These are phyloP conservation scores for Russula dissimulans DNA, from an alignment of 768 basidiomycete species.

Conservation along the genomic window DNA sequence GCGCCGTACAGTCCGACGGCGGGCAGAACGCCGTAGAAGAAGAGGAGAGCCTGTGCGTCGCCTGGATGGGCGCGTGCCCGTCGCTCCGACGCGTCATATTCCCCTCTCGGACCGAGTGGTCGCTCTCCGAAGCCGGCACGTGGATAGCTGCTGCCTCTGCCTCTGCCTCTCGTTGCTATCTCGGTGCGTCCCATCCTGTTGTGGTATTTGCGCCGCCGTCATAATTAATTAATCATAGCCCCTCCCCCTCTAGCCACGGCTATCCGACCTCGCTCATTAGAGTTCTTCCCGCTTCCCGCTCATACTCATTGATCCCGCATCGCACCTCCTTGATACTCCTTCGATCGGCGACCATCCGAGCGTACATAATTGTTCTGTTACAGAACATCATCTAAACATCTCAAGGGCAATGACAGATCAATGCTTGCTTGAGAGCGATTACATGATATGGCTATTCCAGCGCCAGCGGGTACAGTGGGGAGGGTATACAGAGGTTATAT, in stretches of 20 bases:
- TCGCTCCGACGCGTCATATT: constrained; percentile 45
- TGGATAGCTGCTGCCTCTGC: constrained; percentile 3
- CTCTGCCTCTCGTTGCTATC: background rate
- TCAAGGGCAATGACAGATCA: background rate
- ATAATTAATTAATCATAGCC: background rate
- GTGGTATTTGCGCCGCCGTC: background rate
- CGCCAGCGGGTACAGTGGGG: constrained; percentile 5
- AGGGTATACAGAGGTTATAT: constrained; percentile 14
- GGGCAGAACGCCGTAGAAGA: constrained; percentile 22
- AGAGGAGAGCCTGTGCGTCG: constrained; percentile 47
- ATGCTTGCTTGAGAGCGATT: constrained; percentile 10
- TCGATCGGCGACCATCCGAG: background rate
- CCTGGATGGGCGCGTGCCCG: constrained; percentile 48
- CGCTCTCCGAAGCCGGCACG: constrained; percentile 23
- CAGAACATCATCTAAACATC: constrained; percentile 5
- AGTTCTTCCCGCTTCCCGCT: background rate
- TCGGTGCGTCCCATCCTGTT: background rate
- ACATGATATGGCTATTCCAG: constrained; percentile 11
- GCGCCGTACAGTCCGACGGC: constrained; percentile 25
- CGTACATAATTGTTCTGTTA: background rate
- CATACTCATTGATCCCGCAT: background rate
- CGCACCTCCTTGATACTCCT: background rate
- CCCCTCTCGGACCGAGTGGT: constrained; percentile 48
- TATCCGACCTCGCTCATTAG: background rate
- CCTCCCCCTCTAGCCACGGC: background rate